Conservation (phyloP, 177 flowering plant species). For the Telopea speciosissima region DNA sequence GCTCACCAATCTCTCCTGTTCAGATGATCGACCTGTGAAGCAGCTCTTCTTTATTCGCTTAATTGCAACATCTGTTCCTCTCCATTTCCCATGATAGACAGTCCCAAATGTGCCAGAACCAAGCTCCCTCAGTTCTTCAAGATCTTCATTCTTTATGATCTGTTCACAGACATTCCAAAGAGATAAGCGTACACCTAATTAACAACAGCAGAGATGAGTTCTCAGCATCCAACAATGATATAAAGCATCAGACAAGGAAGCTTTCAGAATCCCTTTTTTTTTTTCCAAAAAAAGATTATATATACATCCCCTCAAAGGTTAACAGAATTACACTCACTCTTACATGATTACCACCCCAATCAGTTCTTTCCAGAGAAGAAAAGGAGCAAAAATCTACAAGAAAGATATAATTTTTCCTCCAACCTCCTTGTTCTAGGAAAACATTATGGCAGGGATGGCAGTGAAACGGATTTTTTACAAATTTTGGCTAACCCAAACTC, state of each 20-base stretch:
- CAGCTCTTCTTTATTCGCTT: slow-evolving; percentile 73
- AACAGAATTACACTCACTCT: background rate
- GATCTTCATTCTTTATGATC: background rate
- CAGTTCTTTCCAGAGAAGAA: background rate
- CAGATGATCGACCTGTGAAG: slow-evolving; percentile 54
- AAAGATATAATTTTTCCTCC: background rate
- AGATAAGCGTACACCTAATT: no score
- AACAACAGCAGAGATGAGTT: background rate
- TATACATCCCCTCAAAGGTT: background rate
- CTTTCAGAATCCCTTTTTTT: background rate
- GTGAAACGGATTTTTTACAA: no score
- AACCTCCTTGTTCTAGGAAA: background rate
- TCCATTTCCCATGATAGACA: slow-evolving; percentile 4
- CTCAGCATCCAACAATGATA: background rate
- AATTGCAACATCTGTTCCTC: slow-evolving; percentile 20
- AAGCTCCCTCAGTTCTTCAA: background rate
- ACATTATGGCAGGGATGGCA: background rate
- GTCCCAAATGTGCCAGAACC: slow-evolving; percentile 3
- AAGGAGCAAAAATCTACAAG: background rate
- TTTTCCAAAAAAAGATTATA: no score
- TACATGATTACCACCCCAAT: background rate
- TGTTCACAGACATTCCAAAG: background rate
- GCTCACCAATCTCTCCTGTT: slow-evolving; percentile 40
- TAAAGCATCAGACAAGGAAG: background rate
- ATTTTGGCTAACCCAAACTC: no score